Base-by-base conservation (phyloP, 164 flowering plant species). In the Sextonia rubra region DNA sequence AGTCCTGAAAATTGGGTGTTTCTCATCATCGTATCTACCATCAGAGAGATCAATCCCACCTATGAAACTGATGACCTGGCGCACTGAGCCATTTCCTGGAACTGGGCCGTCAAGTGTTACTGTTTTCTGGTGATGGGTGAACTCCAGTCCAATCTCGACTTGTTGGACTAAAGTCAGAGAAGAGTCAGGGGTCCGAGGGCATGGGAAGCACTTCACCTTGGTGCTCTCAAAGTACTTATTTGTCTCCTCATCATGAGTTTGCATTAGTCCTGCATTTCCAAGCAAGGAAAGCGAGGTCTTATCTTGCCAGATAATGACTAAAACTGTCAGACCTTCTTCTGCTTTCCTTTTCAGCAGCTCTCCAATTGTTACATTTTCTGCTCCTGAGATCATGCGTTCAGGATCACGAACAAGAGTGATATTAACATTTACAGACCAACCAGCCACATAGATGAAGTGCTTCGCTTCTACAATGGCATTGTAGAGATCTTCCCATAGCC, bases 1-100 rank as follows among this genome's bases (percentile, higher is more conserved):
- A 0, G 91, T 90, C 68, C 78, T 67, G 73, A 90, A 90, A 27
- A 90, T 69, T n/a, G 89, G 81, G 73, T 90, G 92, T 1, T 77
- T 75, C 17, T 64, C 85, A 4, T 84, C 78, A 67, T 90, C 95
- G 37, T 87, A 90, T 60, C 92, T 80, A 12, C 95, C 95, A 73
- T 85, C 90, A 62, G 91, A 87, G 44, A 90, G 95, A 84, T 90
- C 95, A 66, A 87, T 87, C 6, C 95, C 95, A 0, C 95, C 95
- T 18, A 90, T 55, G 60, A 90, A 90, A 71, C 90, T 79, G 25
- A 87, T 80, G 26, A 90, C 81, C 69, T 84, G 75, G 69, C 92
- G 76, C 64, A 77, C 20, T 17, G 63, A 29, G 75, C 23, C 73
- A 55, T 0, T 79, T 69, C 27, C 48, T 73, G 66, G 74, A 77